phyloP scores from a whole-genome alignment of 192 early-diverging fungal species.

The Gorgonomyces haynaldii region DNA sequence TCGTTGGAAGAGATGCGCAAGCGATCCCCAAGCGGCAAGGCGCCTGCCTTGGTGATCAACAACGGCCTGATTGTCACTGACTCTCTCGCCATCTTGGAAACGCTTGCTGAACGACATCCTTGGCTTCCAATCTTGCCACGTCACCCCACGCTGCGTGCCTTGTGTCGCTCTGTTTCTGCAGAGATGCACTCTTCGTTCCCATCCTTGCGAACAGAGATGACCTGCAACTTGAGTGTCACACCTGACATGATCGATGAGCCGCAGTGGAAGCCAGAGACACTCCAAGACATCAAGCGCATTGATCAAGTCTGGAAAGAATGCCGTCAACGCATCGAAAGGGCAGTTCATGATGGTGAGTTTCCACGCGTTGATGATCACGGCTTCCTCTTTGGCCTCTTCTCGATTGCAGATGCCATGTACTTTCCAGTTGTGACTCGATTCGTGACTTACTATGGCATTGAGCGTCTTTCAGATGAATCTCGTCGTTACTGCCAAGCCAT shows the following conservation, averaged over 20 bases:
- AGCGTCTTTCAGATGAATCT: not conserved
- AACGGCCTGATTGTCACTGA: not conserved
- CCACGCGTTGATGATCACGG: not conserved
- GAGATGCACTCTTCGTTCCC: slow-evolving; percentile 2
- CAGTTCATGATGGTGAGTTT: not conserved
- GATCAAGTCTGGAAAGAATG: not conserved
- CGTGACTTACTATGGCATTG: not conserved
- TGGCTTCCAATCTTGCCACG: not conserved
- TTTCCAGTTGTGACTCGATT: not conserved
- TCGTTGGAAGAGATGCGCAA: not conserved
- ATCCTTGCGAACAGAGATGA: not conserved
- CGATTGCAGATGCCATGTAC: slow-evolving; percentile 2
- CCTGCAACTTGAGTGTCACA: not conserved
- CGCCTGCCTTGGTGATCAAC: not conserved
- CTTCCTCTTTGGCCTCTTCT: not conserved
- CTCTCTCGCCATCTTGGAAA: not conserved
- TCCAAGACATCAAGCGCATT: not conserved
- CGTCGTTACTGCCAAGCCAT: not conserved
- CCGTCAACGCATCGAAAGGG: not conserved
- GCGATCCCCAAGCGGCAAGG: not conserved
- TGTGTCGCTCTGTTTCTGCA: not conserved
- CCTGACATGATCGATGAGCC: not conserved
- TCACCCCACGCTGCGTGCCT: not conserved
- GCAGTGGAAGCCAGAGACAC: not conserved
- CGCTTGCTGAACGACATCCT: not conserved